Evolutionary conservation across 208 protist genomes (phyloP).

Genomic region (Acanthamoeba triangularis): DNA sequence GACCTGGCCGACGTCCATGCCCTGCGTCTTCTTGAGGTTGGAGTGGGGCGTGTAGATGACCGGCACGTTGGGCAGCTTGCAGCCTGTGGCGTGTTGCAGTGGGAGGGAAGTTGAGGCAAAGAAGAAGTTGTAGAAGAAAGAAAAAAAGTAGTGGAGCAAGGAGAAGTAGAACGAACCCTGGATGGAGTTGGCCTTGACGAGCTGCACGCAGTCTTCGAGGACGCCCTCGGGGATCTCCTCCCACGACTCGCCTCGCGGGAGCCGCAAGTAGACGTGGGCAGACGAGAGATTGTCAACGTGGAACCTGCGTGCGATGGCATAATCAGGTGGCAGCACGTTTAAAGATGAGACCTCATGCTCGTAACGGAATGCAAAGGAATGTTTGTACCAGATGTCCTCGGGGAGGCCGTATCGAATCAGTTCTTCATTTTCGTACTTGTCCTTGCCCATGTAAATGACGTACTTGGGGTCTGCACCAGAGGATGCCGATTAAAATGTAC

Average conservation of each 20-base stretch:
- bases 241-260: slow-evolving; percentile 94
- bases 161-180: slow-evolving; percentile 89
- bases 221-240: slow-evolving; percentile 95
- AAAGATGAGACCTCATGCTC: not conserved
- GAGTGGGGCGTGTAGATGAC: slow-evolving; percentile 98
- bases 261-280: slow-evolving; percentile 98
- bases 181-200: slow-evolving; percentile 98
- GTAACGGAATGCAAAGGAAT: not conserved
- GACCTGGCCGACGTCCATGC: slow-evolving; percentile 98
- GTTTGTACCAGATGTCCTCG: slow-evolving; percentile 96
- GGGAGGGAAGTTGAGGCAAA: slow-evolving; percentile 83
- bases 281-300: slow-evolving; percentile 98
- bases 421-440: slow-evolving; percentile 99
- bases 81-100: slow-evolving; percentile 69
- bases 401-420: slow-evolving; percentile 98
- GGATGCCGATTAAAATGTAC: not conserved
- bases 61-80: slow-evolving; percentile 91
- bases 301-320: slow-evolving; percentile 89
- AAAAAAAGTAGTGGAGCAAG: not conserved
- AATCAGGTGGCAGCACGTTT: not conserved
- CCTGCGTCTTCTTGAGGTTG: slow-evolving; percentile 98
- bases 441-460: slow-evolving; percentile 98
- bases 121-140: slow-evolving; percentile 86
- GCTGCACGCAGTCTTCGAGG: slow-evolving; percentile 97
- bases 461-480: slow-evolving; percentile 91